These are phyloP conservation scores for Pleurotus eryngii DNA, from an alignment of 768 basidiomycete species.

Conservation along the genomic window DNA sequence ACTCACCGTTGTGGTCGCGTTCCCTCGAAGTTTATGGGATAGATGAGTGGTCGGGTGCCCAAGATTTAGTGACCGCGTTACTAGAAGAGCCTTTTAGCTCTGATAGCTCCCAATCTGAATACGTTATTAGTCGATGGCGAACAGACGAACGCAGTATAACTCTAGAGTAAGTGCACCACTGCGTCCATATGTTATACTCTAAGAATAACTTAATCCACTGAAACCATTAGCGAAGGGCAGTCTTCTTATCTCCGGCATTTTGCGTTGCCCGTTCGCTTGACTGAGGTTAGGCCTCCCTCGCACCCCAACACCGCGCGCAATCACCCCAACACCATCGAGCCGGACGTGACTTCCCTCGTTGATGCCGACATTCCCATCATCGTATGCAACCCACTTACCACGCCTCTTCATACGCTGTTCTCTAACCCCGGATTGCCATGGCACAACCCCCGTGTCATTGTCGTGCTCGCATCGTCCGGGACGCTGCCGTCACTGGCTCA, in stretches of 20 bases:
- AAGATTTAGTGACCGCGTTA: slow-evolving; percentile 65
- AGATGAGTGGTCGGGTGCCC: slow-evolving; percentile 50
- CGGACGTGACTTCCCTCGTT: slow-evolving; percentile 21
- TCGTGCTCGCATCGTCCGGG: slow-evolving; percentile 30
- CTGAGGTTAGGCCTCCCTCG: slow-evolving; percentile 29
- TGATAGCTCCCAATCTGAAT: slow-evolving; percentile 38
- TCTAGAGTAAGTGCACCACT: slow-evolving; percentile 37
- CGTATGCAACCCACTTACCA: slow-evolving; percentile 58
- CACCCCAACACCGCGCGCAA: slow-evolving; percentile 13
- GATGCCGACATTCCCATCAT: slow-evolving; percentile 63
- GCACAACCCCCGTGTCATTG: slow-evolving; percentile 37
- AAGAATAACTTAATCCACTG: slow-evolving; percentile 8
- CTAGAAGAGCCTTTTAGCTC: slow-evolving; percentile 68
- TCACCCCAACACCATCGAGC: slow-evolving; percentile 8
- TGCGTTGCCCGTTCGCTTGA: slow-evolving; percentile 44
- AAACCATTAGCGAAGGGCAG: slow-evolving; percentile 6
- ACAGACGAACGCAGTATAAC: slow-evolving; percentile 24
- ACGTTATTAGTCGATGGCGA: slow-evolving; percentile 50
- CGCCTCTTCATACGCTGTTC: slow-evolving; percentile 39
- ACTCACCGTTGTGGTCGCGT: background rate
- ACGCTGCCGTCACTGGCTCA: slow-evolving; percentile 22
- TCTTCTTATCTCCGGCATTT: slow-evolving; percentile 60
- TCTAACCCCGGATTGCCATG: slow-evolving; percentile 25
- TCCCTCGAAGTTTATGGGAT: slow-evolving; percentile 49
- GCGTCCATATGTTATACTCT: slow-evolving; percentile 28